Evolutionary conservation across 1,284 basidiomycete genomes (phyloP), one percentile per base, ranked within the genome.

Genomic region (Puccinia novopanici): DNA sequence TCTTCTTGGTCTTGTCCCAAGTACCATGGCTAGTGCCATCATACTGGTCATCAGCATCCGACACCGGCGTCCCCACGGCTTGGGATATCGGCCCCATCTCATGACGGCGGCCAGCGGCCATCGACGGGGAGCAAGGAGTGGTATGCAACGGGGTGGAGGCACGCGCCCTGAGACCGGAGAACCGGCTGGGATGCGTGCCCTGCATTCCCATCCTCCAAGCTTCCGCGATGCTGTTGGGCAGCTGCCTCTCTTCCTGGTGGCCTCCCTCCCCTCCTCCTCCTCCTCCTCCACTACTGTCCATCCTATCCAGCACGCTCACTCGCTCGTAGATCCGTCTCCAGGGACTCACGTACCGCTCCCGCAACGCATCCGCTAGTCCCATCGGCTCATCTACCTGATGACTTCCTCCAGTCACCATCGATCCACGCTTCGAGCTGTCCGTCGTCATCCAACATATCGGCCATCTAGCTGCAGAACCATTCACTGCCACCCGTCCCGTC

Each of bases 201-300:
- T 71, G 27, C 5, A 78, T 27, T 24, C 76, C 76, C 12, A 68
- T 40, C 19, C 37, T 59, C 76, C 76, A 78, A 4, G 76, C 76
- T 24, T 71, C 67, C 15, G 50, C 12, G 24, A 78, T 78, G 13
- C 50, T 55, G 13, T 24, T 19, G 22, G 76, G 76, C 3, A 71
- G 54, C 0, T 67, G 63, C 17, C 30, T 12, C 40, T 57, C 9
- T 40, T 42, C 71, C 34, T 59, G n/a, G 17, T 24, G 9, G 9
- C 61, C n/a, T 24, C 24, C 24, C 4, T 45, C 6, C 37, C 13
- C 6, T 54, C 52, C 0, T 54, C 22, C 34, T 54, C 37, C 0
- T n/a, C 68, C 4, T 17, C n/a, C 34, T 34, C 34, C 34, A 4
- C n/a, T n/a, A 12, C 3, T 57, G 40, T 74, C n/a, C 72, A 59